These are phyloP conservation scores for Blumeria hordei DNA, from an alignment of 2,329 filamentous ascomycete genomes.

Conservation along the genomic window DNA sequence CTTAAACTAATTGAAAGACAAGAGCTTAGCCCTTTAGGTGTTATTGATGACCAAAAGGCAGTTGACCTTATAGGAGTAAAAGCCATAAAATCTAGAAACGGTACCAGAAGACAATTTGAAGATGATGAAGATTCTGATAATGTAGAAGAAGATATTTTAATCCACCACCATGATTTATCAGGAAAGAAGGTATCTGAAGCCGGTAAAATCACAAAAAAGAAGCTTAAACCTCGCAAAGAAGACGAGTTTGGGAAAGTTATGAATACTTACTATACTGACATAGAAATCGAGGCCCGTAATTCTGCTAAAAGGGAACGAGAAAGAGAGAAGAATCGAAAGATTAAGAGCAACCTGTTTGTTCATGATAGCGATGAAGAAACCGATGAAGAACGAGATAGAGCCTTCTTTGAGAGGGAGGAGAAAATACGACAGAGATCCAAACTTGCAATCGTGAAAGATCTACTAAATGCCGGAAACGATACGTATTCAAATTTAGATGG, in stretches of 20 bases:
- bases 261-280: slow-evolving; percentile 26
- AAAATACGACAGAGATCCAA: slow-evolving; percentile 29
- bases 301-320: slow-evolving; percentile 42
- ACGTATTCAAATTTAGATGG: neutral
- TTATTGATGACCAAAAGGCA: slow-evolving; percentile 44
- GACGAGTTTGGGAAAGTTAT: slow-evolving; percentile 19
- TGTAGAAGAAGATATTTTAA: slow-evolving; percentile 30
- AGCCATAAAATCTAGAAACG: slow-evolving; percentile 15
- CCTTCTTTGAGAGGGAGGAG: slow-evolving; percentile 61
- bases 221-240: slow-evolving; percentile 18
- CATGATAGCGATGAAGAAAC: slow-evolving; percentile 69
- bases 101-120: slow-evolving; percentile 28
- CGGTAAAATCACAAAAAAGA: slow-evolving; percentile 32
- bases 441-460: slow-evolving; percentile 11
- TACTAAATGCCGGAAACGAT: slow-evolving; percentile 8
- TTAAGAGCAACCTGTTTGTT: slow-evolving; percentile 70
- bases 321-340: slow-evolving; percentile 49
- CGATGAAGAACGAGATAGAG: slow-evolving; percentile 47
- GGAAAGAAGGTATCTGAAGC: slow-evolving; percentile 27
- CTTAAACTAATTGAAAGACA: slow-evolving; percentile 53
- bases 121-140: slow-evolving; percentile 44
- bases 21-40: slow-evolving; percentile 53
- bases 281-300: slow-evolving; percentile 33
- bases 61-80: slow-evolving; percentile 62
- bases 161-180: slow-evolving; percentile 44